Evolutionary conservation across 208 protist genomes (phyloP), one percentile per base, ranked within the genome.

Genomic region (Crithidia expoeki): DNA sequence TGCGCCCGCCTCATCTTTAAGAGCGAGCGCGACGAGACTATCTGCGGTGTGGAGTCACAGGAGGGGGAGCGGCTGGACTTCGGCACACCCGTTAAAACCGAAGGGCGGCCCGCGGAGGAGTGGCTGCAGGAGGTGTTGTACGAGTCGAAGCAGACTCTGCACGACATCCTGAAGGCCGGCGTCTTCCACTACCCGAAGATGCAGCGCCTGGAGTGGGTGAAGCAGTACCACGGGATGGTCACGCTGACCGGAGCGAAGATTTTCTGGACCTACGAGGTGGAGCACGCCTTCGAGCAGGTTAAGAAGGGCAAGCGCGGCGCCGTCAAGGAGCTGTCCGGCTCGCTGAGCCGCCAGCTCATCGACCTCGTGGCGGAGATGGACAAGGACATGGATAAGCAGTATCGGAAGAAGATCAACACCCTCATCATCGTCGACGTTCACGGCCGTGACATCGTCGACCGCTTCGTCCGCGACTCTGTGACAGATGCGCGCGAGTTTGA

Each of bases 391-490:
- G 85, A 94, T 59, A 93, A 84, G 75, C 81, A 92, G 52, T 89
- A 92, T 68, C 90, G 98, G 50, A 98, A 98, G 79, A 99, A 99
- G 80, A 94, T 99, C 76, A 99, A 99, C 84, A 99, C 98, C 23
- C 83, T 99, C 23, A 99, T 99, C 74, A 99, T 99, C 73, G 95
- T 99, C 57, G 98, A 99, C 78, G 98, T 99, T n/a, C 98, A 99
- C 80, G 97, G 98, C n/a, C 86, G 98, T 38, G 98, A 99, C 86
- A 98, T 99, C 69, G 94, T 99, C 33, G 98, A 99, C 81, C 85
- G 93, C 32, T 99, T 99, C 77, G 97, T 99, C 12, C 86, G 98
- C 21, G 98, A 99, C 85, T 98, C 95, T 28, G 96, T 99, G 17
- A 85, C 98, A 10, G 97, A 99, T 81, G 95, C 86, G n/a, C 79